Evolutionary conservation across 208 protist species (phyloP).

Genomic region (Naegleria fowleri): DNA sequence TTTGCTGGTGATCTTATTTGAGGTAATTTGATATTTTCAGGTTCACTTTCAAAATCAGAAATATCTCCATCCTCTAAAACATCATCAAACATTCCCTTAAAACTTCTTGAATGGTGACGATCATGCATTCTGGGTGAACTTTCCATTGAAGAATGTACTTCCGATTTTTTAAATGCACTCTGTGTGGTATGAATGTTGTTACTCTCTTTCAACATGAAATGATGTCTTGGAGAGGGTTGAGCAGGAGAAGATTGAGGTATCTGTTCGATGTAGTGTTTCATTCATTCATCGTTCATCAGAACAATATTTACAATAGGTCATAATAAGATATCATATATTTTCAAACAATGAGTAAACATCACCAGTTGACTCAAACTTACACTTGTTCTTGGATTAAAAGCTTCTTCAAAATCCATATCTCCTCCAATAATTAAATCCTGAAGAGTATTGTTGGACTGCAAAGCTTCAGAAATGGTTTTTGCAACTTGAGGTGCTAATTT

Average conservation of each 20-base stretch:
- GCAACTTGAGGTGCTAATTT: background rate
- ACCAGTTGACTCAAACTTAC: too few relatives aligned
- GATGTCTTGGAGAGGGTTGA: background rate
- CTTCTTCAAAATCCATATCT: constrained; percentile 2
- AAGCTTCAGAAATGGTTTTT: background rate
- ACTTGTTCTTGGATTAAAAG: background rate
- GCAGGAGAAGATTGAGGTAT: background rate
- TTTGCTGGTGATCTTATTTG: background rate
- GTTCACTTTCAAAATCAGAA: background rate
- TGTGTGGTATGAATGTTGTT: background rate
- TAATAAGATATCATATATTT: too few relatives aligned
- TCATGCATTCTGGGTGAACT: background rate
- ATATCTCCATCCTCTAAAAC: background rate
- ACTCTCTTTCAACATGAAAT: too few relatives aligned
- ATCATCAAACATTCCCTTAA: background rate
- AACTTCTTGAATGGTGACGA: background rate
- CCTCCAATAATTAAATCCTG: constrained; percentile 25
- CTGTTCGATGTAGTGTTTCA: too few relatives aligned
- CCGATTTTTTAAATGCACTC: too few relatives aligned
- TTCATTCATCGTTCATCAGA: too few relatives aligned
- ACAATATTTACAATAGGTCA: too few relatives aligned
- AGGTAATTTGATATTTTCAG: background rate
- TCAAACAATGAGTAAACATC: too few relatives aligned
- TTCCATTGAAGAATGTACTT: background rate
- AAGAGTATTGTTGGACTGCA: background rate